Conservation (phyloP, 768 basidiomycete genomes). For the Termitomyces sp. region DNA sequence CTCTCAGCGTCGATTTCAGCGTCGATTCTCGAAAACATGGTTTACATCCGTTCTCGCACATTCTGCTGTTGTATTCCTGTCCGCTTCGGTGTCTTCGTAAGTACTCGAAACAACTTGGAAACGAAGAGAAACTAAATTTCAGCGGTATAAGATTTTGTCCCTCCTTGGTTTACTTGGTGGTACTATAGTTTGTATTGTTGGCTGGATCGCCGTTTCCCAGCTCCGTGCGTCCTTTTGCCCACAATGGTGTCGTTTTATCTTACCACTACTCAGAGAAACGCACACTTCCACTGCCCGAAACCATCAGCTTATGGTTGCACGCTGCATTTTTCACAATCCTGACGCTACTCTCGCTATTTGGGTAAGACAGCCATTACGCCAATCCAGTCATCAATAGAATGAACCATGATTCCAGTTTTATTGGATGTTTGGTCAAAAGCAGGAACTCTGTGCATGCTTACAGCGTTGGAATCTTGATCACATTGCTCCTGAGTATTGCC, state of each 20-base stretch:
- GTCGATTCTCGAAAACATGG: conserved; percentile 31
- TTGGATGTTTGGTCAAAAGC: conserved; percentile 38
- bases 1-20: conserved; percentile 13
- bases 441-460: conserved; percentile 38
- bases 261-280: conserved; percentile 20
- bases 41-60: conserved; percentile 44
- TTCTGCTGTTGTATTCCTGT: conserved; percentile 67
- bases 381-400: background rate
- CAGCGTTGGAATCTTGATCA: conserved; percentile 35
- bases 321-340: conserved; percentile 42
- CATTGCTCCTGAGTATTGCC: conserved; percentile 41
- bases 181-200: conserved; percentile 34
- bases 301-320: conserved; percentile 40
- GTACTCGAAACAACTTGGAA: conserved; percentile 5
- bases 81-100: conserved; percentile 55
- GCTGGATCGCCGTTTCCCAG: conserved; percentile 40
- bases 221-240: conserved; percentile 29
- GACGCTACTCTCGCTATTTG: conserved; percentile 41
- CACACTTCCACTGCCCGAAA: conserved; percentile 29
- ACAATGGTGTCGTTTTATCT: background rate
- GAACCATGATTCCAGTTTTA: conserved; percentile 21
- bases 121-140: background rate
- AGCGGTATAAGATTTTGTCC: conserved; percentile 28
- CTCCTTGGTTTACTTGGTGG: conserved; percentile 37
- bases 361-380: conserved; percentile 27